Evolutionary conservation across 1,139 yeast species (phyloP).

Genomic region (Yamadazyma oceani): DNA sequence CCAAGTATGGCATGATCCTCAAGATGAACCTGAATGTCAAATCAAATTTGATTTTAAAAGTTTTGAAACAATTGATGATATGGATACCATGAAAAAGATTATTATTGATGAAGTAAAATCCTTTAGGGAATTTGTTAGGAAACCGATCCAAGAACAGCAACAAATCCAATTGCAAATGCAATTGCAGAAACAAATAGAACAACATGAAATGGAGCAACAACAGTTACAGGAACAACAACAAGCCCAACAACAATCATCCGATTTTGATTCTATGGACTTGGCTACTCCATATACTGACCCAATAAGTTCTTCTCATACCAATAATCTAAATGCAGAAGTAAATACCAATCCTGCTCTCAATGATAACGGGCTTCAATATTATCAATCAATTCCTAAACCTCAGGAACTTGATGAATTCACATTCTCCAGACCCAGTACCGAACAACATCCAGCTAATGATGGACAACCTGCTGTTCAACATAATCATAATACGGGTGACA

Average conservation of each 20-base stretch:
- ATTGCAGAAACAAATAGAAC: conserved; percentile 32
- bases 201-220: conserved; percentile 49
- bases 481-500: neutral
- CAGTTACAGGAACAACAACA: conserved; percentile 42
- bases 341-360: conserved; percentile 30
- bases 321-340: conserved; percentile 25
- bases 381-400: conserved; percentile 45
- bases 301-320: conserved; percentile 10
- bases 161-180: conserved; percentile 43
- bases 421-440: conserved; percentile 18
- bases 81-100: conserved; percentile 72
- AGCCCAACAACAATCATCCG: conserved; percentile 17
- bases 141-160: conserved; percentile 70
- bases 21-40: conserved; percentile 88
- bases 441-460: neutral
- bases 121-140: conserved; percentile 79
- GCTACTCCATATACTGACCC: conserved; percentile 17
- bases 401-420: conserved; percentile 47
- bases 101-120: conserved; percentile 78
- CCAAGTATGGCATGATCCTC: conserved; percentile 94
- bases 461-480: too few relatives aligned
- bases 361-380: conserved; percentile 28
- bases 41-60: conserved; percentile 79
- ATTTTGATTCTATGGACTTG: conserved; percentile 16
- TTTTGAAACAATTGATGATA: conserved; percentile 84